A percentile compares a stretch with the other conserved stretches of the same genome.
These are phyloP conservation scores for Amanita rubescens DNA, from an alignment of 768 basidiomycete genomes.

Conservation along the genomic window DNA sequence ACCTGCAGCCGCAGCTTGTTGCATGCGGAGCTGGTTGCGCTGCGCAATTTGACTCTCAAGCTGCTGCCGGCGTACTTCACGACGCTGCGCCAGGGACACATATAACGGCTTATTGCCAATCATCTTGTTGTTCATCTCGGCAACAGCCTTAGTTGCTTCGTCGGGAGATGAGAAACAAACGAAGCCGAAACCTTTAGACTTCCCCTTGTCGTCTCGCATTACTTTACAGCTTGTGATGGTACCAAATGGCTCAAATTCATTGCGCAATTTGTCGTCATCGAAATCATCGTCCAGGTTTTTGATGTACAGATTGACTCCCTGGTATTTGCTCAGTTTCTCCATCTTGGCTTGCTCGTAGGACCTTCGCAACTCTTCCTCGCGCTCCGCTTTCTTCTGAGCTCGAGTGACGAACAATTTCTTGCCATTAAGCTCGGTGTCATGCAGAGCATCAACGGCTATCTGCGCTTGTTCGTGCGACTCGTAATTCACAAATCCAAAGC, in stretches of 20 bases:
- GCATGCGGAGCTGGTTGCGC: conserved; percentile 94
- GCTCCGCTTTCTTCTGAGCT: conserved; percentile 97
- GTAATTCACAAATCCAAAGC: conserved; percentile 98
- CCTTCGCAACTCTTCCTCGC: conserved; percentile 91
- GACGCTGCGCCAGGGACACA: conserved; percentile 96
- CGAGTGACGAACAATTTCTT: conserved; percentile 92
- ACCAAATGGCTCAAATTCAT: conserved; percentile 95
- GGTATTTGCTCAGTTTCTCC: conserved; percentile 97
- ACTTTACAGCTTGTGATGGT: conserved; percentile 98
- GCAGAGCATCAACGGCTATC: conserved; percentile 79
- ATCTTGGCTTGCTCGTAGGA: conserved; percentile 93
- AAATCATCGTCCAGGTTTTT: conserved; percentile 99
- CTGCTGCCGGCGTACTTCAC: conserved; percentile 96
- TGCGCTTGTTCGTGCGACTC: conserved; percentile 90
- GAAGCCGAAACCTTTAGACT: conserved; percentile 96
- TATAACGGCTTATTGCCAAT: conserved; percentile 98
- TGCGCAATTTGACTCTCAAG: conserved; percentile 98
- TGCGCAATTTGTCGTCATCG: conserved; percentile 94
- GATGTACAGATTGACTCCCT: conserved; percentile 98
- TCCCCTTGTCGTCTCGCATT: conserved; percentile 94
- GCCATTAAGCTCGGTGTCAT: conserved; percentile 80
- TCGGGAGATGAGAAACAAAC: conserved; percentile 98
- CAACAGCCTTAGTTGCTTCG: conserved; percentile 98
- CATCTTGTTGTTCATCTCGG: conserved; percentile 99
- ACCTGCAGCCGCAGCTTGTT: conserved; percentile 86